Base-by-base conservation (phyloP, 495 filamentous ascomycete species). In the Cryomyces minteri region DNA sequence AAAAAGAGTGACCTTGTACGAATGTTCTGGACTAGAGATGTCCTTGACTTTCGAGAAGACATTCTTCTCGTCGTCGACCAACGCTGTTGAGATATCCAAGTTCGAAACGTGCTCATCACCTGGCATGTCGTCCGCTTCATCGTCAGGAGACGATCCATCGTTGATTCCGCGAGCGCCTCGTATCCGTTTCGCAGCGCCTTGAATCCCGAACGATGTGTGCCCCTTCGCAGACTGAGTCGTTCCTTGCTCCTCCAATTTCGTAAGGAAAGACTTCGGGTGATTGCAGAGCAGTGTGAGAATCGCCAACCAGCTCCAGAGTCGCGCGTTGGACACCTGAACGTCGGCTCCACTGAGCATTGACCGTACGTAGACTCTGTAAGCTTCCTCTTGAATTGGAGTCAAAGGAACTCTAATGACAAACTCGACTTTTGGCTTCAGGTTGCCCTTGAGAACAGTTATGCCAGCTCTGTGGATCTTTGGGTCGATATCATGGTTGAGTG, bases 391-490 rank as follows among this genome's bases (percentile, higher is more conserved):
- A 0, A 81, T n/a, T 0, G 61, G 46, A 0, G 82, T 86, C 31
- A 90, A 55, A 5, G 80, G 71, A 6, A 94, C 66, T 0, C 66
- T 77, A 37, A 95, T 68, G 33, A 92, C 67, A 54, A 92, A 94
- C 52, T 96, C 88, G 10, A 68, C 70, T 51, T 94, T 96, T 0
- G 61, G 54, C 2, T 80, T 79, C 7, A 94, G 65, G 33, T 77
- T 70, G 7, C 71, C 58, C 32, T 66, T 63, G 14, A 94, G 67
- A 4, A 74, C 77, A 5, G 71, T 67, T 44, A 80, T 77, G 50
- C 82, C 83, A 8, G 70, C 73, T 36, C 88, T 71, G 52, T 86
- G 68, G 18, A 94, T 76, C 56, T 93, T 94, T 5, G 84, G 85
- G 2, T 68, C 69, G 39, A 94, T 71, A 38, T 78, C 76, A 6